Conservation (phyloP, 176 grass and related monocot genomes). For the sorghum (Sorghum bicolor) region DNA sequence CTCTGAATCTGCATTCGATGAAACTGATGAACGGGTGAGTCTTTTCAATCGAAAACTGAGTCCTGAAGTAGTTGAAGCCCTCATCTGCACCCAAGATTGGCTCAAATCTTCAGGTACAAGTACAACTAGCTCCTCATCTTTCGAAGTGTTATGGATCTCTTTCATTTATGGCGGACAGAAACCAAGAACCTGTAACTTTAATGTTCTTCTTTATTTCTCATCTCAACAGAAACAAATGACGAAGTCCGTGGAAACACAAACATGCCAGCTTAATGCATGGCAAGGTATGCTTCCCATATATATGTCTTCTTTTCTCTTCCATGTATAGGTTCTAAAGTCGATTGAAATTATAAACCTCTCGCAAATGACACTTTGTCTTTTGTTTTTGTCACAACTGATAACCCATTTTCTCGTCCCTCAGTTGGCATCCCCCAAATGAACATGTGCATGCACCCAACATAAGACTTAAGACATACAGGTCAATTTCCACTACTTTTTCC, state of each 20-base stretch:
- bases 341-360: too few species aligned
- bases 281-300: not conserved
- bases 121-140: not conserved
- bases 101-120: not conserved
- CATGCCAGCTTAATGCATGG: not conserved
- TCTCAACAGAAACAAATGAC: not conserved
- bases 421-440: too few species aligned
- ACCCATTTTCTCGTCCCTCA: too few species aligned
- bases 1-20: not conserved
- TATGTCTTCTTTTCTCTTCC: not conserved
- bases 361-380: too few species aligned
- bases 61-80: not conserved
- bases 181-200: not conserved
- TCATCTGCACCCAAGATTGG: conserved; percentile 23
- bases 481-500: too few species aligned
- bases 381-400: too few species aligned
- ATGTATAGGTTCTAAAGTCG: too few species aligned
- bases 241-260: not conserved
- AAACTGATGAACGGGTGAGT: not conserved
- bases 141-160: not conserved
- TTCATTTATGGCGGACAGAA: not conserved
- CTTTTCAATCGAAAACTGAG: not conserved
- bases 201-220: not conserved
- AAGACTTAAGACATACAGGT: too few species aligned
- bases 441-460: too few species aligned